Conservation (phyloP, 1,284 basidiomycete genomes). For the Inonotus hispidus region DNA sequence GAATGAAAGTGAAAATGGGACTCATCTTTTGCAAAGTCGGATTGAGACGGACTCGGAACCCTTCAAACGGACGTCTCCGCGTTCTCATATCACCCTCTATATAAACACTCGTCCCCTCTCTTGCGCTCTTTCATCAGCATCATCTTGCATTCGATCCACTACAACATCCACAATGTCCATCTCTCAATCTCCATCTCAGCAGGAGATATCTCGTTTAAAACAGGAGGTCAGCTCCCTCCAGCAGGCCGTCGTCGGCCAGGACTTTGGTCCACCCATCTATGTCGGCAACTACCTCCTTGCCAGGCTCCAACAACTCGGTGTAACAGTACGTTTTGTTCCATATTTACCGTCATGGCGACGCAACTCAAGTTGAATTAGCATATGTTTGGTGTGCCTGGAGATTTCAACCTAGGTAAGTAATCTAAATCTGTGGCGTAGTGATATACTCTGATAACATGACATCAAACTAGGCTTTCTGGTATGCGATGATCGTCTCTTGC, state of each 20-base stretch:
- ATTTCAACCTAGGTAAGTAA: constrained; percentile 75
- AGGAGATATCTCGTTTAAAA: constrained; percentile 11
- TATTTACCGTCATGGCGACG: background rate
- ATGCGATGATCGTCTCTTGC: constrained; percentile 20
- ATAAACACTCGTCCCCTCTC: background rate
- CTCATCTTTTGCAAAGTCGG: background rate
- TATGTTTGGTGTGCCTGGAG: constrained; percentile 88
- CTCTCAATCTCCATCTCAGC: background rate
- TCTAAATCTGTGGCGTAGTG: background rate
- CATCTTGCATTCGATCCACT: background rate
- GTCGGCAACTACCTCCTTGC: constrained; percentile 69
- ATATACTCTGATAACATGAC: background rate
- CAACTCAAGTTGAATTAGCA: constrained; percentile 35
- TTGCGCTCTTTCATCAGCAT: background rate
- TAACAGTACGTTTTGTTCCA: constrained; percentile 41
- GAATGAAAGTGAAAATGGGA: background rate
- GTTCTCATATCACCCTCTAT: background rate
- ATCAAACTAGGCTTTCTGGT: constrained; percentile 53
- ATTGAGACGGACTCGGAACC: background rate
- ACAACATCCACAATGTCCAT: background rate
- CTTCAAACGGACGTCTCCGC: background rate
- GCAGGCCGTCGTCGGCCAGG: constrained; percentile 1
- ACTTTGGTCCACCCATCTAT: constrained; percentile 35
- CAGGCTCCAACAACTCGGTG: constrained; percentile 62
- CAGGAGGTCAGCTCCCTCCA: constrained; percentile 14